phyloP scores from a whole-genome alignment of 768 basidiomycete species.

The Macrolepiota albuminosa region DNA sequence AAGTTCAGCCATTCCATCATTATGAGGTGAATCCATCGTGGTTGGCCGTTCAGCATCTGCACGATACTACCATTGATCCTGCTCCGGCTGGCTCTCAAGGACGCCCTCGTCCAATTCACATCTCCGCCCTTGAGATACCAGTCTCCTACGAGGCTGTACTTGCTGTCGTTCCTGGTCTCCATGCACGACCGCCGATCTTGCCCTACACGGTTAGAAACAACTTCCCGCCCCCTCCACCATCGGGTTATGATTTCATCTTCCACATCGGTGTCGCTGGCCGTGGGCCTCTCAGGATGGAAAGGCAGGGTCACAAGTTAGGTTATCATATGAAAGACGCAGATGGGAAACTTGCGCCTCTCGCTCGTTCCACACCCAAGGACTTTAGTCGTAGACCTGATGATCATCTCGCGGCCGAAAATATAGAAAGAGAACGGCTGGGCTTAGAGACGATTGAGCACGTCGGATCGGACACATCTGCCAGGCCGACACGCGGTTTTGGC shows the following conservation, averaged over 20 bases:
- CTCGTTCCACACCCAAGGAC: conserved; percentile 36
- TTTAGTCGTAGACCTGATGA: conserved; percentile 35
- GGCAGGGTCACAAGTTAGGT: conserved; percentile 60
- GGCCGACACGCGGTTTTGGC: conserved; percentile 41
- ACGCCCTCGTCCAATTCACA: conserved; percentile 43
- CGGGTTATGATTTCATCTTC: conserved; percentile 65
- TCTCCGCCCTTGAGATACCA: conserved; percentile 55
- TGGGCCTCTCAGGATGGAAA: conserved; percentile 60
- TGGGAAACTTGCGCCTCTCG: conserved; percentile 50
- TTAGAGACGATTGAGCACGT: conserved; percentile 32
- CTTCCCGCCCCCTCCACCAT: conserved; percentile 35
- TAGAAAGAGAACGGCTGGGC: conserved; percentile 32
- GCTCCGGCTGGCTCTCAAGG: conserved; percentile 11
- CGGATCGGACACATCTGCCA: conserved; percentile 27
- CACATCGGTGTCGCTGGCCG: conserved; percentile 67
- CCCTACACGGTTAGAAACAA: conserved; percentile 28
- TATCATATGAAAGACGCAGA: conserved; percentile 66
- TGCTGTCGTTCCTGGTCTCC: conserved; percentile 49
- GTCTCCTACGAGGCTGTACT: conserved; percentile 56
- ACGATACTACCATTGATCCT: conserved; percentile 48
- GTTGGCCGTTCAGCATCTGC: conserved; percentile 61
- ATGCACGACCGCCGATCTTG: conserved; percentile 54
- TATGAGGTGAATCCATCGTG: conserved; percentile 65
- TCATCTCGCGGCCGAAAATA: conserved; percentile 28
- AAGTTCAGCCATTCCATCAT: conserved; percentile 48